Conservation (phyloP, 2,329 filamentous ascomycete genomes). For the Sarocladium brachiariae region DNA sequence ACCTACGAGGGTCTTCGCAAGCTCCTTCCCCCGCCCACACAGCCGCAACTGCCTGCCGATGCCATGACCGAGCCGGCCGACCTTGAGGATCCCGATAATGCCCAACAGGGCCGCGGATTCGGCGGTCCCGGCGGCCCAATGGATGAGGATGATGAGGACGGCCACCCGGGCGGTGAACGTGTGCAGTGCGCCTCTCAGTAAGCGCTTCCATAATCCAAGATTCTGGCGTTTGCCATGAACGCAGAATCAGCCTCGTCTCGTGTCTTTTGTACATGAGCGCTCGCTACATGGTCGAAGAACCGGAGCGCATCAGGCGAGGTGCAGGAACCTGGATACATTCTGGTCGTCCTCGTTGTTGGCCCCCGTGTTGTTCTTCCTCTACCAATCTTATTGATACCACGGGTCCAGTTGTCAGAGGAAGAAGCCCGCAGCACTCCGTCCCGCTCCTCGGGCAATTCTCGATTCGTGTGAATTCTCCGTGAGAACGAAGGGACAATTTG, state of each 20-base stretch:
- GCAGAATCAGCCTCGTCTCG: constrained; percentile 14
- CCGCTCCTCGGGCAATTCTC: neutral
- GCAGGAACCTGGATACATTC: too few species aligned
- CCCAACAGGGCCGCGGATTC: constrained; percentile 58
- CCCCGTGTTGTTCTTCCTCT: neutral
- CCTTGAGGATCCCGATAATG: constrained; percentile 75
- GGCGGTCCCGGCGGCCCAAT: constrained; percentile 43
- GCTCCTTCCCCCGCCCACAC: constrained; percentile 69
- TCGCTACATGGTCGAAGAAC: too few species aligned
- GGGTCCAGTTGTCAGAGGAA: neutral
- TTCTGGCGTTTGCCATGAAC: constrained; percentile 6
- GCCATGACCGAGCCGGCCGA: constrained; percentile 88
- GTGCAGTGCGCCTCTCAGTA: constrained; percentile 88
- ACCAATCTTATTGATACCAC: constrained; percentile 1
- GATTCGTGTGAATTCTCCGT: neutral
- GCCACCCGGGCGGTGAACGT: constrained; percentile 66
- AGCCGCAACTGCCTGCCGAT: constrained; percentile 59
- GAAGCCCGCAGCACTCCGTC: neutral
- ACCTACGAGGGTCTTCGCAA: constrained; percentile 75
- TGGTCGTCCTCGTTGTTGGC: too few species aligned
- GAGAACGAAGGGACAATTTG: neutral
- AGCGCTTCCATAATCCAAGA: constrained; percentile 23
- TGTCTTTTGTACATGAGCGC: too few species aligned
- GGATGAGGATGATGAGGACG: constrained; percentile 75
- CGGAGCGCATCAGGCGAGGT: too few species aligned